Evolutionary conservation across 331 rosid genomes (phyloP), one percentile per base, ranked within the genome.

Genomic region (Quercus tomentella): DNA sequence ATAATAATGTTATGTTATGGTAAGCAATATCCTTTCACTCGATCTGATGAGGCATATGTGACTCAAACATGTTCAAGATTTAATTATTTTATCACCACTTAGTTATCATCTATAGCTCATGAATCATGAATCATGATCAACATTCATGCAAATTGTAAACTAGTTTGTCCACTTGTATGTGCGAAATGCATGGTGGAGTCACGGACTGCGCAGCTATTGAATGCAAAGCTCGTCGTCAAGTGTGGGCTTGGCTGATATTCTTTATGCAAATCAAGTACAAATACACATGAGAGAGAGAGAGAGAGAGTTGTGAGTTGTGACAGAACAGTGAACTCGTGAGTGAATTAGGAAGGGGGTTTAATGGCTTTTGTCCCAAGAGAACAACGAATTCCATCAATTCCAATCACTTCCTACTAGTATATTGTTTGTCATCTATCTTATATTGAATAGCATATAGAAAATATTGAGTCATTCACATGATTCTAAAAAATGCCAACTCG

Each of bases 181-280:
- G 25, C 45, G 51, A 15, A 23, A 52, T 76, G 74, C 77, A 63
- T 51, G 69, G 72, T 75, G 37, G 72, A 41, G 45, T 80, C 84
- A 84, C 84, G 84, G 79, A 84, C 76, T 63, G 76, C 68, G 54
- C 81, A 75, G 31, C 55, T 26, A 57, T 21, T 25, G 30, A 75
- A 61, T 75, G 70, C 78, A 75, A 37, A 52, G 37, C 57, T 69
- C 62, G 75, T 83, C 65, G 83, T 52, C 73, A 75, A 68, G 77
- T 61, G 41, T 61, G 67, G 35, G 31, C 7, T 25, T 23, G 35
- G 33, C 35, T 5, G 28, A 61, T 9, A 12, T 61, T 25, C 41
- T 63, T 63, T 28, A 16, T 15, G 69, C 41, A 62, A 26, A 62
- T 41, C 69, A 26, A 14, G 16, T 10, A 60, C 30, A 22, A 60